Evolutionary conservation across 108 stramenopile genomes (phyloP).

Genomic region (Aurantiochytrium sp.): DNA sequence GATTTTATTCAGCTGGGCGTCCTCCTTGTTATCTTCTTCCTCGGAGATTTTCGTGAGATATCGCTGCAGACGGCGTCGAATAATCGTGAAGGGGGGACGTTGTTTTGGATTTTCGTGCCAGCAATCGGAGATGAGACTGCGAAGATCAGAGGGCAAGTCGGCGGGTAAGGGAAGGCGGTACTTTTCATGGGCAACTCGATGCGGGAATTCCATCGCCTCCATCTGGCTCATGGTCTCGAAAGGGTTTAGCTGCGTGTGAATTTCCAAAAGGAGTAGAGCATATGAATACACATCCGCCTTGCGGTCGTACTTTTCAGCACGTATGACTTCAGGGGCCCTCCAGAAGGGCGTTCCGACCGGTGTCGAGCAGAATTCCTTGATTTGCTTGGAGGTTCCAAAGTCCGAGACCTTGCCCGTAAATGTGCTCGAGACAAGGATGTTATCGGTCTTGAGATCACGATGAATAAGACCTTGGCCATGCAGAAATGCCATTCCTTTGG

Average conservation of each 20-base stretch:
- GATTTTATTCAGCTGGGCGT: not conserved
- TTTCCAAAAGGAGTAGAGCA: constrained; percentile 17
- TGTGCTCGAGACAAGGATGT: constrained; percentile 13
- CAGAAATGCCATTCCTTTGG: constrained; percentile 37
- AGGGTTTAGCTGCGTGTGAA: constrained; percentile 15
- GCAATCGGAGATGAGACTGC: not conserved
- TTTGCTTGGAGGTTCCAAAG: not conserved
- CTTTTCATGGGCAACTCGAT: not conserved
- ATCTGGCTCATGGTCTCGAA: not conserved
- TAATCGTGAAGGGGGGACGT: not conserved
- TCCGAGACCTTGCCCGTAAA: constrained; percentile 20
- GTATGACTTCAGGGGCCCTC: not conserved
- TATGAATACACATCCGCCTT: constrained; percentile 24
- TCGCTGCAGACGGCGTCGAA: not conserved
- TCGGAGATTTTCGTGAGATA: not conserved
- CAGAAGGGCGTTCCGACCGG: constrained; percentile 3
- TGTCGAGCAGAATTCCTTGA: not conserved
- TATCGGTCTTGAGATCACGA: constrained; percentile 35
- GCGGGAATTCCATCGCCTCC: not conserved
- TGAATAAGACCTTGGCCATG: constrained; percentile 30
- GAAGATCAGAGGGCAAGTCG: not conserved
- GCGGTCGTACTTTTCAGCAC: not conserved
- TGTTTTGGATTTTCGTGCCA: not conserved
- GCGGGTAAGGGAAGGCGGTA: not conserved
- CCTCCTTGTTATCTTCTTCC: not conserved